Conservation (phyloP, 331 rosid genomes). For the Malus hybrid region DNA sequence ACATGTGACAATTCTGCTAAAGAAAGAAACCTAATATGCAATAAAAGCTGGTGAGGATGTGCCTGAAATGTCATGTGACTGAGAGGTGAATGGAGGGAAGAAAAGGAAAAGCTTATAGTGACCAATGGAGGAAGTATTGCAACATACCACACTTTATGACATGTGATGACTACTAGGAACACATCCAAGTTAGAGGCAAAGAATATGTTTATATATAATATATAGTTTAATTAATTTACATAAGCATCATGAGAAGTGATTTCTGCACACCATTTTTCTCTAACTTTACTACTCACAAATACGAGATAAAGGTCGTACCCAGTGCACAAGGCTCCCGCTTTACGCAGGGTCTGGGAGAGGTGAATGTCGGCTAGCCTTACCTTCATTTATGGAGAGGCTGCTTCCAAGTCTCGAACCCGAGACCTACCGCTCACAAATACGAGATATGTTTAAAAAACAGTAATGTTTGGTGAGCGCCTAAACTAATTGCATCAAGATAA, state of each 20-base stretch:
- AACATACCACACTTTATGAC: constrained; percentile 21
- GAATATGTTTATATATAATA: constrained; percentile 10
- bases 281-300: not conserved
- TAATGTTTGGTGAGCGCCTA: constrained; percentile 38
- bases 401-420: no score
- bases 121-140: constrained; percentile 7
- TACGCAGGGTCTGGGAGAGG: no score
- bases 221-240: constrained; percentile 3
- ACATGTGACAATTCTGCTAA: constrained; percentile 11
- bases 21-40: constrained; percentile 20
- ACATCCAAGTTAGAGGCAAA: constrained; percentile 38
- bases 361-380: no score
- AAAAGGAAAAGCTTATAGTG: constrained; percentile 13
- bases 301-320: not conserved
- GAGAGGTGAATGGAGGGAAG: not conserved
- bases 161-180: constrained; percentile 29
- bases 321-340: no score
- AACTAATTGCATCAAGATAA: not conserved
- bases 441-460: constrained; percentile 16
- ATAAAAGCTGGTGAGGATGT: constrained; percentile 17
- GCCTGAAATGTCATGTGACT: constrained; percentile 18
- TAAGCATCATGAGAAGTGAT: not conserved
- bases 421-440: not conserved
- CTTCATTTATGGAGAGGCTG: no score
- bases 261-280: no score